phyloP scores from a whole-genome alignment of 768 basidiomycete species.

The Thelephora ganbajun region DNA sequence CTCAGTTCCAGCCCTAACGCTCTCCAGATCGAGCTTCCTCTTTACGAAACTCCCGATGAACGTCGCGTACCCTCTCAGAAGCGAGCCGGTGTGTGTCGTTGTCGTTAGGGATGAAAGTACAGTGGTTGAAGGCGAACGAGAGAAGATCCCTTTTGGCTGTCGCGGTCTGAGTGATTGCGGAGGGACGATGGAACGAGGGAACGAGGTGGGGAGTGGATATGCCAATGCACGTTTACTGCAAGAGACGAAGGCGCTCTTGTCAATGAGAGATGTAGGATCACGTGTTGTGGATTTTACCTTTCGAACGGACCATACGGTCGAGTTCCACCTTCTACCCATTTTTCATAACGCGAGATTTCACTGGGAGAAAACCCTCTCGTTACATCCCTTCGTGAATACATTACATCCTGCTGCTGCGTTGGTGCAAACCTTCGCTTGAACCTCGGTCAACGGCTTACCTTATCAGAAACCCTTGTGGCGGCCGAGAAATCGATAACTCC shows the following conservation, averaged over 20 bases:
- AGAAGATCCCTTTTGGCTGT: constrained; percentile 5
- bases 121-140: constrained; percentile 11
- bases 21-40: constrained; percentile 21
- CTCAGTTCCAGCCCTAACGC: constrained; percentile 28
- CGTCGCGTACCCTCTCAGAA: constrained; percentile 39
- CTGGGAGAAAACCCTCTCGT: constrained; percentile 41
- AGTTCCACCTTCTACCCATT: constrained; percentile 22
- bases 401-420: neutral
- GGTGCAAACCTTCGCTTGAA: constrained; percentile 2
- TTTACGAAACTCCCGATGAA: constrained; percentile 32
- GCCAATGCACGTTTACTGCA: constrained; percentile 31
- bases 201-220: constrained; percentile 51
- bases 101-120: constrained; percentile 32
- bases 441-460: neutral
- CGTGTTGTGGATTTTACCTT: constrained; percentile 20
- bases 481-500: constrained; percentile 29
- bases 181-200: constrained; percentile 30
- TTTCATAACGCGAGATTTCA: constrained; percentile 23
- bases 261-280: neutral
- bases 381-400: constrained; percentile 35
- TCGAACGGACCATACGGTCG: constrained; percentile 15
- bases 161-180: constrained; percentile 2
- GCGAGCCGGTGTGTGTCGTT: constrained; percentile 21
- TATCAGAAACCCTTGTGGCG: constrained; percentile 8
- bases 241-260: neutral